Percentiles rank a stretch among this genome's conserved stretches.
phyloP scores from a whole-genome alignment of 2,329 filamentous ascomycete species.

The Botryotinia narcissicola region DNA sequence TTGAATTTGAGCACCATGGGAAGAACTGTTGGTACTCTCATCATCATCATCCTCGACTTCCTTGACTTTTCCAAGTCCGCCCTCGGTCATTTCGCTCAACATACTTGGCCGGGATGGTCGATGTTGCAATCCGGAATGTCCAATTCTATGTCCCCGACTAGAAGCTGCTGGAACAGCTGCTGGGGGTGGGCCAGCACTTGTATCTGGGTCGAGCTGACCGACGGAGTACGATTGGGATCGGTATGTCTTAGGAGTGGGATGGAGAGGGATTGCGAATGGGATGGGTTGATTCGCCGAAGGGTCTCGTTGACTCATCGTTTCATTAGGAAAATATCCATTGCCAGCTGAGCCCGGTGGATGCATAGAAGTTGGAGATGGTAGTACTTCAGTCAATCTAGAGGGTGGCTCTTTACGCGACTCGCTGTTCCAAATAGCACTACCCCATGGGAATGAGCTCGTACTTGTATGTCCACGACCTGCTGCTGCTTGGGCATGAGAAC shows the following conservation, averaged over 20 bases:
- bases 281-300: slow-evolving; percentile 62
- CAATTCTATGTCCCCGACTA: slow-evolving; percentile 42
- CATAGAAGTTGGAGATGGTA: slow-evolving; percentile 69
- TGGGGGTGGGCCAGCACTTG: slow-evolving; percentile 30
- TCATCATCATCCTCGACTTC: slow-evolving; percentile 67
- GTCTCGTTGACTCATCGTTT: slow-evolving; percentile 50
- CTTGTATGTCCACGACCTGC: slow-evolving; percentile 46
- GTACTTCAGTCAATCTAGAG: slow-evolving; percentile 68
- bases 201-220: slow-evolving; percentile 77
- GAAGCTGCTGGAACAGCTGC: slow-evolving; percentile 27
- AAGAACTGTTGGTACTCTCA: slow-evolving; percentile 54
- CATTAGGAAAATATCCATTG: slow-evolving; percentile 46
- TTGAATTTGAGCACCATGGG: slow-evolving; percentile 54
- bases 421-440: slow-evolving; percentile 78
- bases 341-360: slow-evolving; percentile 46
- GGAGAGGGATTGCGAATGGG: slow-evolving; percentile 82
- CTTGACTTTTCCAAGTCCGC: slow-evolving; percentile 65
- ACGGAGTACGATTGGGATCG: slow-evolving; percentile 97
- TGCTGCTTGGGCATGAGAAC: slow-evolving; percentile 47
- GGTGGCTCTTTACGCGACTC: slow-evolving; percentile 74
- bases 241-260: slow-evolving; percentile 88
- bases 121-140: slow-evolving; percentile 71
- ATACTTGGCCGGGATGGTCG: slow-evolving; percentile 77
- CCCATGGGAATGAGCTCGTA: slow-evolving; percentile 62
- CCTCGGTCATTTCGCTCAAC: slow-evolving; percentile 69